A percentile compares a stretch with the other conserved stretches of the same genome.
These are phyloP conservation scores for Aspergillus sp. DNA, from an alignment of 2,329 filamentous ascomycete species.

Conservation along the genomic window DNA sequence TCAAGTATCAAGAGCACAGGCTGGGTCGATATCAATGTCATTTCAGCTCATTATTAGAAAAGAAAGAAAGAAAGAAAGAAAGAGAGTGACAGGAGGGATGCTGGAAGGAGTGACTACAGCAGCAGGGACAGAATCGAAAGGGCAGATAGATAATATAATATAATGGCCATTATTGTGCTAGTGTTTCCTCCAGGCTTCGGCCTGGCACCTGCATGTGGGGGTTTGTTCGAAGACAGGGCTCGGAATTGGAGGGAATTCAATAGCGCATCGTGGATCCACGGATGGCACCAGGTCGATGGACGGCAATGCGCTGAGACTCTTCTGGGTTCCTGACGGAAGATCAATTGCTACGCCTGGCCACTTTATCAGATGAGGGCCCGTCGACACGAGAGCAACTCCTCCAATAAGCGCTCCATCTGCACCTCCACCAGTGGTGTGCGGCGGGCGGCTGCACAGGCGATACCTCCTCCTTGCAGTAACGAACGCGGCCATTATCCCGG, in stretches of 20 bases:
- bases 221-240: background rate
- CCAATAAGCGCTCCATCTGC: background rate
- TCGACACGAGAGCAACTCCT: background rate
- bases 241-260: slow-evolving; percentile 4
- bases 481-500: background rate
- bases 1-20: slow-evolving; percentile 12
- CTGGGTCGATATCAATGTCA: slow-evolving; percentile 8
- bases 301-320: background rate
- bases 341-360: background rate
- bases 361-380: background rate
- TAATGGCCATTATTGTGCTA: background rate
- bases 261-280: slow-evolving; percentile 4
- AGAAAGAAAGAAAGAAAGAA: background rate
- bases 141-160: background rate
- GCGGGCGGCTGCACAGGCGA: background rate
- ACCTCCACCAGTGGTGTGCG: background rate
- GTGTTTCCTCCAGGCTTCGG: background rate
- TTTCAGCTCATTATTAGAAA: background rate
- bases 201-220: background rate
- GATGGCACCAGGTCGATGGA: background rate
- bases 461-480: background rate
- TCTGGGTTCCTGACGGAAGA: background rate
- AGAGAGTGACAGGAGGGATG: background rate
- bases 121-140: background rate
- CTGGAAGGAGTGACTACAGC: background rate